phyloP scores from a whole-genome alignment of 257 asterid genomes.

The Ocimum tenuiflorum region DNA sequence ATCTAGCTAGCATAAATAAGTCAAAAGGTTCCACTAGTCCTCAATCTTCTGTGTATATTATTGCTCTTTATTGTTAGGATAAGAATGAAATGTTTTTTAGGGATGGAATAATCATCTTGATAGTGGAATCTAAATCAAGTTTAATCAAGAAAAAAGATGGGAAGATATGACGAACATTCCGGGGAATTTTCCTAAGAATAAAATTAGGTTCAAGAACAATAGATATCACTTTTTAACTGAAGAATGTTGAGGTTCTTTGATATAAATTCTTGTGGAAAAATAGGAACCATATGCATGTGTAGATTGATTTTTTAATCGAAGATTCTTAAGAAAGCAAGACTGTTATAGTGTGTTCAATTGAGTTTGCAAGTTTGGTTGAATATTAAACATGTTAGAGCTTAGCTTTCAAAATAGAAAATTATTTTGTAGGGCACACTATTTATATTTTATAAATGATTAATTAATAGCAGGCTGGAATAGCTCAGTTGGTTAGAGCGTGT shows the following conservation, averaged over 20 bases:
- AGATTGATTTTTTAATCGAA: too few species aligned
- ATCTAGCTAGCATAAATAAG: not conserved
- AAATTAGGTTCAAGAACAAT: conserved; percentile 1
- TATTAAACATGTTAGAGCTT: too few species aligned
- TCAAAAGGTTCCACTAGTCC: conserved; percentile 27
- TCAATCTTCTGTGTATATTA: not conserved
- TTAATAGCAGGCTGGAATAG: conserved; percentile 54
- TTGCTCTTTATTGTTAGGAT: conserved; percentile 14
- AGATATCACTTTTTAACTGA: not conserved
- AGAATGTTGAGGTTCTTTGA: not conserved
- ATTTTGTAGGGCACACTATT: too few species aligned
- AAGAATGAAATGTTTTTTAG: not conserved
- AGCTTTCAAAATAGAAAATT: too few species aligned
- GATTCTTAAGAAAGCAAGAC: too few species aligned
- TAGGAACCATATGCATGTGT: not conserved
- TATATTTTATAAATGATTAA: too few species aligned
- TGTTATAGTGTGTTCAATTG: too few species aligned
- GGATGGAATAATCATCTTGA: conserved; percentile 19
- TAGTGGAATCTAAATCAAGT: conserved; percentile 5
- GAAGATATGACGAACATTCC: conserved; percentile 20
- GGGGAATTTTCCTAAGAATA: conserved; percentile 5
- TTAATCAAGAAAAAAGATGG: not conserved
- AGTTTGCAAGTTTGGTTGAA: too few species aligned
- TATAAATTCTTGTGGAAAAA: not conserved
- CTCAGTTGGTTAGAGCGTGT: conserved; percentile 97